Evolutionary conservation across 805 yeast species (phyloP).

Genomic region (Kluyveromyces lactis): DNA sequence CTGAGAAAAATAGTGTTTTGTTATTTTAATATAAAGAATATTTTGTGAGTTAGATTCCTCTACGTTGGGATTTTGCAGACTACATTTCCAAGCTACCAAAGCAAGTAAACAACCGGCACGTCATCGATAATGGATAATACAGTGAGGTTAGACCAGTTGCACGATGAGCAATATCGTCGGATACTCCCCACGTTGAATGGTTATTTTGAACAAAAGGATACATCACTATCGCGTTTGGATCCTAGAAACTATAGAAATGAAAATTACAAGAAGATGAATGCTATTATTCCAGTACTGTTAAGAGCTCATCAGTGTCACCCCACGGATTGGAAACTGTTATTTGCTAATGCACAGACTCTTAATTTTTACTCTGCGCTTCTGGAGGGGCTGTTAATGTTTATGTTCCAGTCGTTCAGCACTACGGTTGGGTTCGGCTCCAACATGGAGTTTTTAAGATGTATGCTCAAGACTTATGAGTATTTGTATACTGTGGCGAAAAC

Average conservation of each 20-base stretch:
- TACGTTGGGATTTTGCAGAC: too few relatives aligned
- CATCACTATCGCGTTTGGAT: conserved; percentile 3
- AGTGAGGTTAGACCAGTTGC: neutral
- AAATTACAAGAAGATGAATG: neutral
- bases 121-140: neutral
- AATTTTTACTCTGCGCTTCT: conserved; percentile 10
- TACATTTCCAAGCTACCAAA: too few relatives aligned
- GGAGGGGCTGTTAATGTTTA: conserved; percentile 9
- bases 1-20: too few relatives aligned
- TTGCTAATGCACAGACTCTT: conserved; percentile 4
- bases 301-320: neutral
- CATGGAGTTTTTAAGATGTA: conserved; percentile 7
- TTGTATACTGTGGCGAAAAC: neutral
- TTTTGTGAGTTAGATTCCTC: too few relatives aligned
- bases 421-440: conserved; percentile 11
- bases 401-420: conserved; percentile 10
- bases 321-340: neutral
- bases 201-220: neutral
- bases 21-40: too few relatives aligned
- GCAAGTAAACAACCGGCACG: too few relatives aligned
- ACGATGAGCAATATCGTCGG: neutral
- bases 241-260: conserved; percentile 4
- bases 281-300: neutral
- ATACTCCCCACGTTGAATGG: neutral
- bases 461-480: conserved; percentile 1